phyloP scores from a whole-genome alignment of 371 early-diverging fungal genomes.

The Lichtheimia corymbifera region DNA sequence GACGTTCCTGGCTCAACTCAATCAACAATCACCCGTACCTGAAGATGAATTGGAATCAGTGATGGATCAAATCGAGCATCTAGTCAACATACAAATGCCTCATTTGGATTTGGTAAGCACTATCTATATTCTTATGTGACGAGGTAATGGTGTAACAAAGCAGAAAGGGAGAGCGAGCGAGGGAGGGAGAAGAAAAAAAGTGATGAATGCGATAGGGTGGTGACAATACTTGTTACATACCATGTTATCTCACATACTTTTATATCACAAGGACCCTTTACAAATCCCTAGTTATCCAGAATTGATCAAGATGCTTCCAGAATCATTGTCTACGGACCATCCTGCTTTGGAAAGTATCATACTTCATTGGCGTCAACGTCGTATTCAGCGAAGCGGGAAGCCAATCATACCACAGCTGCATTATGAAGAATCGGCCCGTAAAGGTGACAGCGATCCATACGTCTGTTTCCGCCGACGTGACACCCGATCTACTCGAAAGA shows the following conservation, averaged over 20 bases:
- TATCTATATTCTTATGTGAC: background rate
- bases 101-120: conserved; percentile 53
- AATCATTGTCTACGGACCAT: conserved; percentile 18
- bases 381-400: conserved; percentile 43
- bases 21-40: conserved; percentile 41
- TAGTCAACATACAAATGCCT: conserved; percentile 53
- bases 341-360: conserved; percentile 22
- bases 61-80: conserved; percentile 77
- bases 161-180: background rate
- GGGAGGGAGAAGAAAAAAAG: too few species aligned
- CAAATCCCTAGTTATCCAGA: conserved; percentile 47
- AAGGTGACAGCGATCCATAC: conserved; percentile 87
- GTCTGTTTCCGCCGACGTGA: conserved; percentile 96
- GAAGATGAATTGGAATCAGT: conserved; percentile 81
- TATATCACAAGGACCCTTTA: conserved; percentile 34
- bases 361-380: conserved; percentile 39
- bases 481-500: conserved; percentile 83
- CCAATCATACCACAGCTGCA: conserved; percentile 65
- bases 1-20: conserved; percentile 64
- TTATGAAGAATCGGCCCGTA: conserved; percentile 59
- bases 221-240: too few species aligned
- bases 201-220: too few species aligned
- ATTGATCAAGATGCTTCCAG: conserved; percentile 23
- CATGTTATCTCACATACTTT: too few species aligned
- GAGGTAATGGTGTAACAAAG: background rate